A percentile compares a stretch with the other conserved stretches of the same genome.
These are phyloP conservation scores for Plantago coronopus DNA, from an alignment of 305 asterid genomes.

Conservation along the genomic window DNA sequence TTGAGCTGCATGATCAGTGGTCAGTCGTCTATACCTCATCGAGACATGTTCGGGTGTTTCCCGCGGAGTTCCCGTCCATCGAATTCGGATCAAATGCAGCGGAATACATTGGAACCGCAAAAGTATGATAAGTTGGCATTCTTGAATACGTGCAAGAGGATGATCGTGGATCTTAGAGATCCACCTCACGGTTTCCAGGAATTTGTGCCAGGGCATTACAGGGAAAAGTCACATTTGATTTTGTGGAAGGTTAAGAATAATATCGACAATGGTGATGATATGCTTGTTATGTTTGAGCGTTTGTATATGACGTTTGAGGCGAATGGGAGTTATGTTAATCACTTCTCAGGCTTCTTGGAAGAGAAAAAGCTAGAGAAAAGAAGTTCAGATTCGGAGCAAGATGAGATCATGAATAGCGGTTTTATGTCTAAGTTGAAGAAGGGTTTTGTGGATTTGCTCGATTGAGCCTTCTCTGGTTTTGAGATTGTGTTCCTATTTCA, in stretches of 20 bases:
- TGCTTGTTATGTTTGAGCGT: neutral
- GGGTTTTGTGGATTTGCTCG: no score
- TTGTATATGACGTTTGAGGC: neutral
- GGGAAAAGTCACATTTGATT: neutral
- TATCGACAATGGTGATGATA: neutral
- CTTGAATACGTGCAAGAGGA: neutral
- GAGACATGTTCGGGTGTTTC: no score
- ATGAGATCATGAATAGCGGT: no score
- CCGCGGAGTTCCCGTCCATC: no score
- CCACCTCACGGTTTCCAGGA: neutral
- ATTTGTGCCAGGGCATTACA: conserved; percentile 3
- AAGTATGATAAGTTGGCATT: neutral
- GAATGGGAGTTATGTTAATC: conserved; percentile 4
- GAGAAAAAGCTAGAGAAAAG: neutral
- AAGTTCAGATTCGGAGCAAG: neutral
- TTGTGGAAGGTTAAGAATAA: neutral
- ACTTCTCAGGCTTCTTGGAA: conserved; percentile 1
- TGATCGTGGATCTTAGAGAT: neutral
- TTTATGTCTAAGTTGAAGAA: no score
- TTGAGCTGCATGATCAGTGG: neutral
- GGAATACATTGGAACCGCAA: neutral
- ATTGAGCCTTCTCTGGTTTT: no score
- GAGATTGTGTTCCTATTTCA: no score
- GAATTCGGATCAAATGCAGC: no score
- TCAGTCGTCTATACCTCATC: no score